Conservation (phyloP, 2,329 filamentous ascomycete genomes). For the Hypomyces rosellus region DNA sequence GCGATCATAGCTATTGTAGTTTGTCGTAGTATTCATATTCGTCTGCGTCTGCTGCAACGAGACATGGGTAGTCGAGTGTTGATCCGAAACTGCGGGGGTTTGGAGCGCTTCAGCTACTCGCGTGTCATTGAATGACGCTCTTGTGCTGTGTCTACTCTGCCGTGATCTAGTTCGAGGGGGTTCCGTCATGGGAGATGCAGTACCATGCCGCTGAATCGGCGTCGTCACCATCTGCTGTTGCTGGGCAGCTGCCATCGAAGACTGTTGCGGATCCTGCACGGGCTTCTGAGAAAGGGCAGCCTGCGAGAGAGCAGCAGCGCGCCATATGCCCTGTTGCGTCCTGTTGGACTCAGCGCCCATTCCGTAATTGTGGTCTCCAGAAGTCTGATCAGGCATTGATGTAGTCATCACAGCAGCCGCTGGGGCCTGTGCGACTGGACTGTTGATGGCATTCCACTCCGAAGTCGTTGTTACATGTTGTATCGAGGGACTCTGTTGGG, state of each 20-base stretch:
- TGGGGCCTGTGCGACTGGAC: constrained; percentile 4
- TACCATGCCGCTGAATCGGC: constrained; percentile 23
- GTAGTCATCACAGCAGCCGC: not conserved
- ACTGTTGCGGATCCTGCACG: constrained; percentile 23
- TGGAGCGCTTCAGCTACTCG: constrained; percentile 7
- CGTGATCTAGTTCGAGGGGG: constrained; percentile 26
- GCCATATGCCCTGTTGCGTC: constrained; percentile 1
- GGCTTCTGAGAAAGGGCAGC: constrained; percentile 12
- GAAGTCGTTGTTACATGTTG: not conserved
- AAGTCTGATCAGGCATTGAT: constrained; percentile 4
- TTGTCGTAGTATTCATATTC: constrained; percentile 5
- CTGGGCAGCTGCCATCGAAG: constrained; percentile 14
- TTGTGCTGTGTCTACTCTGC: constrained; percentile 27
- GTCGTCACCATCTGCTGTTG: constrained; percentile 1
- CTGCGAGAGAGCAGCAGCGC: constrained; percentile 8
- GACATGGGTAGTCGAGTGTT: not conserved
- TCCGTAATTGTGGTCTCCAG: constrained; percentile 1
- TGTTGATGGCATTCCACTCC: constrained; percentile 3
- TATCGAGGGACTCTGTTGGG: not conserved
- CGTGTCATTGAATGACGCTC: constrained; percentile 22
- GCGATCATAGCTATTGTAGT: constrained; percentile 18
- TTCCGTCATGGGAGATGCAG: constrained; percentile 25
- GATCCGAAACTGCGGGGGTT: constrained; percentile 5
- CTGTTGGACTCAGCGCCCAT: not conserved
- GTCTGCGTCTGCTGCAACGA: not conserved